Base-by-base conservation (phyloP, 2,329 filamentous ascomycete genomes). In the Claviceps lovelessii region DNA sequence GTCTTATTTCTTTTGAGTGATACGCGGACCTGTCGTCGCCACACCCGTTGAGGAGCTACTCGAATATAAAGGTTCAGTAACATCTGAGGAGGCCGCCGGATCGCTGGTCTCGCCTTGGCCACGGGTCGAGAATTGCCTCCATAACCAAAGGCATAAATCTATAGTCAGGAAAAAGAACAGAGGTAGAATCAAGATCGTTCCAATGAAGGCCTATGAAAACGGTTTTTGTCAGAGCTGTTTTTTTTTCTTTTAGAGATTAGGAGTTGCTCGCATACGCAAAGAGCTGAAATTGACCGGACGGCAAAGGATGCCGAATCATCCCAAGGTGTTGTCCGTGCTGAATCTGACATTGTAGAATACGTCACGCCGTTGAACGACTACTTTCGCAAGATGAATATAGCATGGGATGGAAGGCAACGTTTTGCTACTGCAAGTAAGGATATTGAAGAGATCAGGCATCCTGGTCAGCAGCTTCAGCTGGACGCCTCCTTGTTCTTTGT, bases 81-180 rank as follows among this genome's bases (percentile, higher is more conserved):
- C 19, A 17, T 11, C 31, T 46, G 15, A 29, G 39, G 13, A 6
- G 47, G 46, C 5, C 23, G 50, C 23, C 28, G 35, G 42, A 8
- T 54, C 41, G n/a, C 23, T 17, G n/a, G n/a, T 44, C 49, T 51
- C 28, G 52, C 51, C 28, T 41, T 52, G 54, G 51, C 55, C 60
- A 54, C 35, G 55, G 54, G 28, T 63, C 55, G 60, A 64, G 55
- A 62, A 62, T 10, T 73, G 68, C 59, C 78, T 72, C 72, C 74
- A 80, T 45, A 76, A 58, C 76, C 77, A 81, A 35, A 81, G 68
- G 31, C 67, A 63, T 51, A 81, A 62, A 61, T 81, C 78, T 59
- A 78, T 72, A 35, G 71, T 57, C 55, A 81, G 68, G 35, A 80
- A 64, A n/a, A 70, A 63, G 35, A 72, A 55, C 35, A 78, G 64